These are phyloP conservation scores for Aspergillus haitiensis DNA, from an alignment of 495 filamentous ascomycete species.

Conservation along the genomic window DNA sequence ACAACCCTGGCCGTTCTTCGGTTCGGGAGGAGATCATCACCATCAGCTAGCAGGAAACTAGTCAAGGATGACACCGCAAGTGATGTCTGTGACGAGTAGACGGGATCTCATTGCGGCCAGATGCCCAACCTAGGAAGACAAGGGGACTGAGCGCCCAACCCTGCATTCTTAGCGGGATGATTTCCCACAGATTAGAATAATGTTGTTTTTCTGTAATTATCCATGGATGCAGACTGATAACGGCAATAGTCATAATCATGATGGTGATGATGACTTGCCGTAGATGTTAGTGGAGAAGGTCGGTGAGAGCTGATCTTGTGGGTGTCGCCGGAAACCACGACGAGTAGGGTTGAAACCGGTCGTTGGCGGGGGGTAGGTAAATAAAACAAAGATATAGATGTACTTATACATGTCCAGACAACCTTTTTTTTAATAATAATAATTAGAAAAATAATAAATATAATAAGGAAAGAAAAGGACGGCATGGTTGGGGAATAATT, in stretches of 20 bases:
- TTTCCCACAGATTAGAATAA: slow-evolving; percentile 1
- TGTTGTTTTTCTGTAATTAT: background rate
- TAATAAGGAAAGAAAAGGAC: too few species aligned
- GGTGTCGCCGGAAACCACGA: too few species aligned
- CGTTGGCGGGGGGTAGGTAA: too few species aligned
- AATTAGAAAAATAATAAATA: too few species aligned
- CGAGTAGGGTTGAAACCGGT: too few species aligned
- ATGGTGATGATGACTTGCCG: slow-evolving; percentile 3
- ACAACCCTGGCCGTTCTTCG: background rate
- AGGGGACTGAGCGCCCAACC: slow-evolving; percentile 26
- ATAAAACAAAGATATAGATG: too few species aligned
- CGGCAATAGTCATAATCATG: background rate
- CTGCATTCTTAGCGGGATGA: slow-evolving; percentile 18
- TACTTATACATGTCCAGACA: too few species aligned
- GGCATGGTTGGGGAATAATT: too few species aligned
- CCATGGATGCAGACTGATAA: background rate
- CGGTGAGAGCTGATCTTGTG: too few species aligned
- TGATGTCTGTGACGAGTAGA: slow-evolving; percentile 27
- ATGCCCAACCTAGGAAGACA: slow-evolving; percentile 19
- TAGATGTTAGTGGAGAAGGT: too few species aligned
- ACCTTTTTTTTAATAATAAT: too few species aligned
- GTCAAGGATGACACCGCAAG: slow-evolving; percentile 21
- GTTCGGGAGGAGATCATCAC: slow-evolving; percentile 3
- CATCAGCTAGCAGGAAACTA: slow-evolving; percentile 23
- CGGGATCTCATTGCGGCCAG: slow-evolving; percentile 21